These are phyloP conservation scores for Stemphylium beticola DNA, from an alignment of 2,329 filamentous ascomycete species.

Conservation along the genomic window DNA sequence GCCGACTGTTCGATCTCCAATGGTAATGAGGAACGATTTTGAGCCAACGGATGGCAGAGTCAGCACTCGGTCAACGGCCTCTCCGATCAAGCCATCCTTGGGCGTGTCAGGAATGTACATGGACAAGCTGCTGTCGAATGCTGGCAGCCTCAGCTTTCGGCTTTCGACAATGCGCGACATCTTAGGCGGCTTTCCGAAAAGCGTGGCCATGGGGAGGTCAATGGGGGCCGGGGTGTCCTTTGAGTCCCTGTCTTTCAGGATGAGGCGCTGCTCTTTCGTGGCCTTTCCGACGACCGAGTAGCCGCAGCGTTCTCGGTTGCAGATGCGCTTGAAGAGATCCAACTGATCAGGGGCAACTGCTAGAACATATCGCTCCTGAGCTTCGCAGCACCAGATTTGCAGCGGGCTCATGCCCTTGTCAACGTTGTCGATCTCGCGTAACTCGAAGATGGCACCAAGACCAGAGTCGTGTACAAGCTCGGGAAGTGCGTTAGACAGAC, in stretches of 20 bases:
- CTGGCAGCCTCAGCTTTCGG: constrained; percentile 68
- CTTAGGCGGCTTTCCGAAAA: constrained; percentile 88
- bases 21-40: constrained; percentile 96
- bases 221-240: constrained; percentile 78
- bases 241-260: constrained; percentile 82
- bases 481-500: constrained; percentile 81
- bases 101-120: constrained; percentile 67
- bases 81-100: constrained; percentile 60
- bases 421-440: constrained; percentile 90
- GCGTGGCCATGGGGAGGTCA: constrained; percentile 83
- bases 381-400: constrained; percentile 97
- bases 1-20: constrained; percentile 89
- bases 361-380: constrained; percentile 94
- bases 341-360: constrained; percentile 82
- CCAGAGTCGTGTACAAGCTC: constrained; percentile 92
- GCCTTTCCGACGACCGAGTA: constrained; percentile 91
- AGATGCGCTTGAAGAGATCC: constrained; percentile 73
- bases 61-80: constrained; percentile 82
- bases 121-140: constrained; percentile 77
- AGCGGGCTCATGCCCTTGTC: constrained; percentile 93
- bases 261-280: constrained; percentile 72
- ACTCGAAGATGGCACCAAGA: constrained; percentile 87
- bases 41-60: constrained; percentile 90
- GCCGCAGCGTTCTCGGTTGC: constrained; percentile 83
- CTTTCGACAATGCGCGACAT: constrained; percentile 77